Evolutionary conservation across 2,329 filamentous ascomycete species (phyloP).

Genomic region (Colletotrichum tabaci): DNA sequence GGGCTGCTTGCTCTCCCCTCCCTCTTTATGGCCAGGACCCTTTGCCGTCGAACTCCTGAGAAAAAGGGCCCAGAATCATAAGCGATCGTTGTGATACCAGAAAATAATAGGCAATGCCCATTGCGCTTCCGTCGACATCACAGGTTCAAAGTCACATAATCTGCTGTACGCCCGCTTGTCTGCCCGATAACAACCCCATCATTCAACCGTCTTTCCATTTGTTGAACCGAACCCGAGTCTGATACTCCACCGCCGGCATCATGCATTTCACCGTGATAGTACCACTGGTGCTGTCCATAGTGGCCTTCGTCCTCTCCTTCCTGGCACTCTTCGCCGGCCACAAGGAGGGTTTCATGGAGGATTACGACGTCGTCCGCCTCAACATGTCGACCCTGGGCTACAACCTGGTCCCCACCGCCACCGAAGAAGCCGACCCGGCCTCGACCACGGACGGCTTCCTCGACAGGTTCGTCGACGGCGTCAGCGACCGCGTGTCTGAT

Average conservation of each 20-base stretch:
- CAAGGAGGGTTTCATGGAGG: slow-evolving; percentile 59
- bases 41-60: not conserved
- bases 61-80: too few relatives aligned
- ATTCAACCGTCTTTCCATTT: slow-evolving; percentile 8
- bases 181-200: not conserved
- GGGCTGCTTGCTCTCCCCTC: slow-evolving; percentile 12
- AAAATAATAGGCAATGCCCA: slow-evolving; percentile 11
- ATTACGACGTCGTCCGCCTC: slow-evolving; percentile 58
- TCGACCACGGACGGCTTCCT: slow-evolving; percentile 47
- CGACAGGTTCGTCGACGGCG: slow-evolving; percentile 46
- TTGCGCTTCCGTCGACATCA: not conserved
- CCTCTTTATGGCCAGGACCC: slow-evolving; percentile 20
- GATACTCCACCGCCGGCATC: slow-evolving; percentile 19
- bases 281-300: slow-evolving; percentile 55
- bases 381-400: slow-evolving; percentile 58
- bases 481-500: slow-evolving; percentile 54
- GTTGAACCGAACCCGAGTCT: not conserved
- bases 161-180: slow-evolving; percentile 9
- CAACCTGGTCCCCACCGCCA: slow-evolving; percentile 46
- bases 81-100: not conserved
- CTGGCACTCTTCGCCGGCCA: slow-evolving; percentile 59
- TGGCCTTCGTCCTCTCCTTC: slow-evolving; percentile 56
- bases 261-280: slow-evolving; percentile 52
- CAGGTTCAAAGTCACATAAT: not conserved
- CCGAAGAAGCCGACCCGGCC: slow-evolving; percentile 30